Evolutionary conservation across 2,329 filamentous ascomycete genomes (phyloP), one percentile per base, ranked within the genome.

Genomic region (Colletotrichum echinochloae): DNA sequence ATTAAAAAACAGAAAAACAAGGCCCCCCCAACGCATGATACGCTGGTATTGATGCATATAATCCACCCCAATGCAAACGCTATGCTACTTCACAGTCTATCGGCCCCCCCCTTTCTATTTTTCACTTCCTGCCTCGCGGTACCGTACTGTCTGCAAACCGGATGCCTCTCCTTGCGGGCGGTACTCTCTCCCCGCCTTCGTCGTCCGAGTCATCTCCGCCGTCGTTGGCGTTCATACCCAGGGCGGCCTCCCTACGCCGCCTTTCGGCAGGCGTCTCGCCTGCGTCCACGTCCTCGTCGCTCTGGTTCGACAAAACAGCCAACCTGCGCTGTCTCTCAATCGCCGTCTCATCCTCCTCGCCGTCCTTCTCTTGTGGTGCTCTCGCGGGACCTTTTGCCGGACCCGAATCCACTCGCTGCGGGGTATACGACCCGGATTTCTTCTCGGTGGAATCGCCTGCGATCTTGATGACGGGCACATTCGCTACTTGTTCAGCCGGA

Each of bases 261-360:
- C 91, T 85, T 79, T 95, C 93, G 0, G 92, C 93, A 0, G 92
- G 90, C 0, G 92, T 94, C 80, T 95, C 93, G 41, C 82, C 84
- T 41, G 83, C 83, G n/a, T 77, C 76, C 4, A 76, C 76, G 23
- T 81, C 82, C 2, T 80, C 81, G 7, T 84, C 82, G 37, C 80
- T 81, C 37, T 83, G 84, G 28, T 18, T 83, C 74, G 72, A 83
- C 7, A 88, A 79, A 0, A 83, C 88, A 14, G 86, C 86, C 57
- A 93, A 83, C 64, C 92, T 87, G 18, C 92, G 85, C 69, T 88
- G 87, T 52, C 89, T 86, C 80, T 95, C 92, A 0, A 90, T 91
- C 0, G 89, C 89, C 1, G 91, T 94, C 79, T 95, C 92, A 1
- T 86, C 85, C 6, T 75, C 73, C 3, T 67, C 60, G 52, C 55